phyloP scores from a whole-genome alignment of 2,329 filamentous ascomycete genomes.

The Neonectria sp. region DNA sequence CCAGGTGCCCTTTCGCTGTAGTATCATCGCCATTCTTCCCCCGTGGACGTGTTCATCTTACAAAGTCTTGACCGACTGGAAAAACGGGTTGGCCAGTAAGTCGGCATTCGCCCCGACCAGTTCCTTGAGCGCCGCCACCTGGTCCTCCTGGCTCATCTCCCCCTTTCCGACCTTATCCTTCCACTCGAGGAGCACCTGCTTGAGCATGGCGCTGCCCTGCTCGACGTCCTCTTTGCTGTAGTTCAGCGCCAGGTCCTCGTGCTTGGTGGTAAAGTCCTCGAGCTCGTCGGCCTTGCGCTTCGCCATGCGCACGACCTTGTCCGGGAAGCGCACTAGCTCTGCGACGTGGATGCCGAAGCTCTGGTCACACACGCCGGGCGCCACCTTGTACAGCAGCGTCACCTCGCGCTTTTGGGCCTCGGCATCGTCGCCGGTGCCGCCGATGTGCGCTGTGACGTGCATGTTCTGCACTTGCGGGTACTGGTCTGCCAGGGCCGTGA shows the following conservation, averaged over 20 bases:
- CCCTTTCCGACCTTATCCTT: slow-evolving; percentile 79
- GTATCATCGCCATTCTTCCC: slow-evolving; percentile 7
- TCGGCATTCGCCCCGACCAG: slow-evolving; percentile 82
- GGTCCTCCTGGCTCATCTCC: slow-evolving; percentile 79
- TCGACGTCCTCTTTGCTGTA: slow-evolving; percentile 91
- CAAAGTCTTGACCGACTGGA: slow-evolving; percentile 73
- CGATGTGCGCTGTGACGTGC: slow-evolving; percentile 96
- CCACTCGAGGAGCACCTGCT: slow-evolving; percentile 87
- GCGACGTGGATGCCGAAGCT: slow-evolving; percentile 99
- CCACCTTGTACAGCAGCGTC: slow-evolving; percentile 96
- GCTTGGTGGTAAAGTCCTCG: slow-evolving; percentile 92
- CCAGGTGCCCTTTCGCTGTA: slow-evolving; percentile 13
- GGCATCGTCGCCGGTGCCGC: slow-evolving; percentile 60
- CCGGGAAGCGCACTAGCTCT: slow-evolving; percentile 94
- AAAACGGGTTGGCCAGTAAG: slow-evolving; percentile 77
- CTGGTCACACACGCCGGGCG: slow-evolving; percentile 95
- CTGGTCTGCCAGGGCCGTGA: slow-evolving; percentile 90
- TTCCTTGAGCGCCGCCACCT: slow-evolving; percentile 83
- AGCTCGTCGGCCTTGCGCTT: slow-evolving; percentile 98
- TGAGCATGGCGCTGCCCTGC: slow-evolving; percentile 87
- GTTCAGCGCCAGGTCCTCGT: slow-evolving; percentile 71
- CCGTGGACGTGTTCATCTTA: slow-evolving; percentile 47
- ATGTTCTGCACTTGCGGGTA: slow-evolving; percentile 92
- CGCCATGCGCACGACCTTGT: slow-evolving; percentile 99
- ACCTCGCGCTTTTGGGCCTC: slow-evolving; percentile 80